A percentile compares a stretch with the other conserved stretches of the same genome.
phyloP scores from a whole-genome alignment of 2,329 filamentous ascomycete genomes.

The Cryphonectria radicalis region DNA sequence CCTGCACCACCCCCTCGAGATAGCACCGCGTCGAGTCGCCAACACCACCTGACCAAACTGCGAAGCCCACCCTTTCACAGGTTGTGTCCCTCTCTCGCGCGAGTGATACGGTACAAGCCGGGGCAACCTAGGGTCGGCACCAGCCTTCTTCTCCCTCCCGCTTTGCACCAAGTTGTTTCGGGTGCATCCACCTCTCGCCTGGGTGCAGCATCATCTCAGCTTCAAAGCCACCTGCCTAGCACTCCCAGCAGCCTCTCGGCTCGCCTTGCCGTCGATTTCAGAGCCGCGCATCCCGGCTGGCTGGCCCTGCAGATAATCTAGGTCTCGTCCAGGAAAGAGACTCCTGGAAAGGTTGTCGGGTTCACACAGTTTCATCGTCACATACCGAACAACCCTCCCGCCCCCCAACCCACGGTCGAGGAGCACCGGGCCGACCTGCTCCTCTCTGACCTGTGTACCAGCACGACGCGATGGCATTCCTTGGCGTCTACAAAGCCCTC shows the following conservation, averaged over 20 bases:
- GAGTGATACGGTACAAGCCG: slow-evolving; percentile 14
- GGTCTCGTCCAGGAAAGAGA: neutral
- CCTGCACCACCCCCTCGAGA: slow-evolving; percentile 17
- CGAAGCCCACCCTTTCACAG: neutral
- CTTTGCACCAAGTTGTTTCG: slow-evolving; percentile 16
- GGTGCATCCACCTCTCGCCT: slow-evolving; percentile 8
- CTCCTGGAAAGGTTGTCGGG: neutral
- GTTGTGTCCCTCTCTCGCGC: neutral
- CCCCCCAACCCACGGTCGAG: slow-evolving; percentile 8
- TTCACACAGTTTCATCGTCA: neutral
- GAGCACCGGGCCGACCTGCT: neutral
- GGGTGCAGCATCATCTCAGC: neutral
- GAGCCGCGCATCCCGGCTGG: slow-evolving; percentile 11
- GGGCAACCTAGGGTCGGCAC: slow-evolving; percentile 16
- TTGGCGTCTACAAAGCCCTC: slow-evolving; percentile 86
- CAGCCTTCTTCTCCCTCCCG: slow-evolving; percentile 16
- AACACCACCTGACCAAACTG: neutral
- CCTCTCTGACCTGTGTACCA: slow-evolving; percentile 19
- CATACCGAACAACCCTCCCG: neutral
- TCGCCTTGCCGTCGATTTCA: slow-evolving; percentile 20
- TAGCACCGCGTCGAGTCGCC: neutral
- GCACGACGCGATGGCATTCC: slow-evolving; percentile 73
- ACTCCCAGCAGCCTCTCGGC: slow-evolving; percentile 20
- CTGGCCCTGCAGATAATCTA: slow-evolving; percentile 14
- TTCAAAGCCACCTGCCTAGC: slow-evolving; percentile 4